Evolutionary conservation across 257 asterid genomes (phyloP), one percentile per base, ranked within the genome.

Genomic region (Paulownia fortunei): DNA sequence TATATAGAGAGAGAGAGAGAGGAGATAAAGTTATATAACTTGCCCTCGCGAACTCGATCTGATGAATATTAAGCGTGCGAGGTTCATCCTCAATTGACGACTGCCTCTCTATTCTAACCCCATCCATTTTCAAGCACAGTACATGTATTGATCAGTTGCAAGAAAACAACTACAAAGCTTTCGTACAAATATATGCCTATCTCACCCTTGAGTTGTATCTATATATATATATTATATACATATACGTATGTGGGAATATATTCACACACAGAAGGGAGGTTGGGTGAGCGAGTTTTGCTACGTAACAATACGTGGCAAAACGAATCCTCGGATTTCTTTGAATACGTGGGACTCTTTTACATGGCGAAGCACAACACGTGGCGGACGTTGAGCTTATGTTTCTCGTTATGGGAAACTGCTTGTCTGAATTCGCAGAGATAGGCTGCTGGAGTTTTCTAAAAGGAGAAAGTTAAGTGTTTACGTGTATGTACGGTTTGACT

Each of bases 11-110:
- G 65, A 47, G 58, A 78, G 55, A 59, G 72, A 71, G 42, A 62
- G 61, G 64, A 72, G 32, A 67, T 21, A 8, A 8, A 63, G 26
- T 30, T 2, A 4, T 8, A 32, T 1, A n/a, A 60, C 76, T 56
- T 72, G 49, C 86, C 82, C 89, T 76, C 2, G 89, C 89, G 6
- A 72, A 69, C 0, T 80, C 77, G 56, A 85, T 80, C 80, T 85
- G 89, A 49, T 6, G 8, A 51, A 76, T 63, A 36, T 69, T 65
- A 37, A 85, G 86, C 0, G 89, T 85, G 5, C 86, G 89, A 69
- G 86, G 89, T 73, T 85, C 89, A 4, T 63, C 69, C 69, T 85
- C 89, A 32, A 85, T 85, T 0, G 89, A 85, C 7, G 89, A 82
- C 42, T 85, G 80, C 12, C 88, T 75, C 39, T 79, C 80, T 21